These are phyloP conservation scores for Allantophomopsis lycopodina DNA, from an alignment of 2,329 filamentous ascomycete genomes.

Conservation along the genomic window DNA sequence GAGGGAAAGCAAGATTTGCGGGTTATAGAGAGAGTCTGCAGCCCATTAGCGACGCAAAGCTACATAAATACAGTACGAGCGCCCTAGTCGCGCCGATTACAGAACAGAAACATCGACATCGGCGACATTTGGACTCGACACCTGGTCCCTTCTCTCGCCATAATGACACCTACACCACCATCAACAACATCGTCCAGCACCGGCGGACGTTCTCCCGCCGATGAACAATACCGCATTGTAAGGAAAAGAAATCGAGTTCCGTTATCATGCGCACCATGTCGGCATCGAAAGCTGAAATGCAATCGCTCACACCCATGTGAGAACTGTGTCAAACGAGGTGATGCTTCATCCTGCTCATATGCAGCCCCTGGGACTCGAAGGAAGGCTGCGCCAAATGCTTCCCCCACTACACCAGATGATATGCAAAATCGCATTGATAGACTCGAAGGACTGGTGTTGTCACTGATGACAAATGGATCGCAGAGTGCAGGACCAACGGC, in stretches of 20 bases:
- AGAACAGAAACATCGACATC: too few species aligned
- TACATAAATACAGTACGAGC: too few species aligned
- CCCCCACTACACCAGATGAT: constrained; percentile 61
- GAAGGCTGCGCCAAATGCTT: constrained; percentile 53
- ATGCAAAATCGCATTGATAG: constrained; percentile 98
- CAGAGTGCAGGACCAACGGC: constrained; percentile 46
- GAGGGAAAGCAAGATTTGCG: too few species aligned
- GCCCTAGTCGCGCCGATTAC: too few species aligned
- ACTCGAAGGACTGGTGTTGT: constrained; percentile 81
- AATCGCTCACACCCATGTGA: constrained; percentile 84
- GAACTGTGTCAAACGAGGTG: constrained; percentile 83
- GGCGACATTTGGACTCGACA: too few species aligned
- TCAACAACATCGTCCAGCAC: constrained; percentile 66
- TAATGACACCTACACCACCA: constrained; percentile 64
- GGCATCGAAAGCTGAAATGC: constrained; percentile 90
- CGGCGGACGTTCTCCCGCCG: constrained; percentile 57
- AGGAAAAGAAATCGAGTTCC: constrained; percentile 87
- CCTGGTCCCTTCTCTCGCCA: neutral
- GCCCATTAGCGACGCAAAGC: too few species aligned
- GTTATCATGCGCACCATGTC: constrained; percentile 80
- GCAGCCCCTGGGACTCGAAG: constrained; percentile 58
- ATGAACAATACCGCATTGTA: constrained; percentile 76
- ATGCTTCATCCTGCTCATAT: constrained; percentile 73
- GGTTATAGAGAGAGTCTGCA: too few species aligned
- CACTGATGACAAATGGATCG: constrained; percentile 84